These are phyloP conservation scores for Melastoma candidum DNA, from an alignment of 441 rosid species.

Conservation along the genomic window DNA sequence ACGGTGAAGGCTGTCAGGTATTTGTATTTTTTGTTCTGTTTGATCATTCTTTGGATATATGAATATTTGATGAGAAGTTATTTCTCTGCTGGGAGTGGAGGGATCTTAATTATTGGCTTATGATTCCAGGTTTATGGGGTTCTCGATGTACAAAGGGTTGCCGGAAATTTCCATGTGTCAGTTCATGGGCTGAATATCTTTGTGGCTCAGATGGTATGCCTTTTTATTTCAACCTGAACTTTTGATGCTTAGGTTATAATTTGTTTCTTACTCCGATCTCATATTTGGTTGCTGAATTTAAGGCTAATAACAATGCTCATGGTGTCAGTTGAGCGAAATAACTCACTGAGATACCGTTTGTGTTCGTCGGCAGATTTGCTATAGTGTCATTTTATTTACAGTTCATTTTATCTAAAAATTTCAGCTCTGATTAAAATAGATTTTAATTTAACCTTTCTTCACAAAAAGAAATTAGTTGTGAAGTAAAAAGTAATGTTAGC, in stretches of 20 bases:
- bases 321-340: too few species aligned
- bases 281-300: not conserved
- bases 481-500: too few species aligned
- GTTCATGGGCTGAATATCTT: slow-evolving; percentile 89
- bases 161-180: slow-evolving; percentile 97
- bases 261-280: not conserved
- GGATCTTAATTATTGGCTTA: slow-evolving; percentile 8
- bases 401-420: too few species aligned
- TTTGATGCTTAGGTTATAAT: not conserved
- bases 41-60: not conserved
- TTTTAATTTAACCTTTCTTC: too few species aligned
- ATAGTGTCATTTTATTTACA: too few species aligned
- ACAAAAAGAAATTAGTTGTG: too few species aligned
- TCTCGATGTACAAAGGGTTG: slow-evolving; percentile 94
- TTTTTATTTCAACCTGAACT: not conserved
- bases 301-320: too few species aligned
- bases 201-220: slow-evolving; percentile 82
- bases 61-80: not conserved
- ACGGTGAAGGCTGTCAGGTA: slow-evolving; percentile 98
- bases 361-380: too few species aligned
- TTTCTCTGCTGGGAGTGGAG: slow-evolving; percentile 1
- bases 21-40: slow-evolving; percentile 8
- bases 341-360: too few species aligned
- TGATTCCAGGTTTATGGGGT: slow-evolving; percentile 75
- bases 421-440: too few species aligned